phyloP scores from a whole-genome alignment of 176 grass and related monocot genomes.

The Paspalum notatum region DNA sequence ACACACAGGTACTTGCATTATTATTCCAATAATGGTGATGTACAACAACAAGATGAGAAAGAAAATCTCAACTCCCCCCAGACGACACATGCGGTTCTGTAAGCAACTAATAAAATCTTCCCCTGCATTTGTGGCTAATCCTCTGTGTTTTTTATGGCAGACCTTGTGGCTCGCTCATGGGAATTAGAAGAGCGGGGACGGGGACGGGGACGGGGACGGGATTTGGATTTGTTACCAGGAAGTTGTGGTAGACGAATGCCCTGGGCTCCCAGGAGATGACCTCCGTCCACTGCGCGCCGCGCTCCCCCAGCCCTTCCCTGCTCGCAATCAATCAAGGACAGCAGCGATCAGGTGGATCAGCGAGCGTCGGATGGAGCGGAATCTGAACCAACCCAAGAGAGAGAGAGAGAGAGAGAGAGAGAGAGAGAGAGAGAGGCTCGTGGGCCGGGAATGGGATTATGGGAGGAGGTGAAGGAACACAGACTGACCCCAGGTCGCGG shows the following conservation, averaged over 20 bases:
- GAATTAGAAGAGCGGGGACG: no score
- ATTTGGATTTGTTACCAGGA: slow-evolving; percentile 53
- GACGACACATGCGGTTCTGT: not conserved
- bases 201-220: not conserved
- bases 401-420: not conserved
- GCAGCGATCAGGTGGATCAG: not conserved
- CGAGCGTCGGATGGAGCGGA: slow-evolving; percentile 10
- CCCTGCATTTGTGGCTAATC: not conserved
- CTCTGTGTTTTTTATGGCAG: no score
- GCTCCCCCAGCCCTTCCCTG: slow-evolving; percentile 72
- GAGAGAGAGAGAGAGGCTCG: not conserved
- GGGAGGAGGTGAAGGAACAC: not conserved
- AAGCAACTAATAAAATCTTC: not conserved
- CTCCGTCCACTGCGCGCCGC: slow-evolving; percentile 90
- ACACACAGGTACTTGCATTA: not conserved
- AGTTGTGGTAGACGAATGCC: slow-evolving; percentile 85
- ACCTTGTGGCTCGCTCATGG: no score
- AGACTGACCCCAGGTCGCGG: slow-evolving; percentile 51
- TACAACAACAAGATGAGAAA: not conserved
- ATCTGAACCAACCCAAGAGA: not conserved
- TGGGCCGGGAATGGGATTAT: not conserved
- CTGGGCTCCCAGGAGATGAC: slow-evolving; percentile 93
- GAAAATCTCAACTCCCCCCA: not conserved
- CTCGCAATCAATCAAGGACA: slow-evolving; percentile 1
- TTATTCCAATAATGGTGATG: not conserved